Conservation (phyloP, 202 grass and related monocot species). For the Zoysia matrella region DNA sequence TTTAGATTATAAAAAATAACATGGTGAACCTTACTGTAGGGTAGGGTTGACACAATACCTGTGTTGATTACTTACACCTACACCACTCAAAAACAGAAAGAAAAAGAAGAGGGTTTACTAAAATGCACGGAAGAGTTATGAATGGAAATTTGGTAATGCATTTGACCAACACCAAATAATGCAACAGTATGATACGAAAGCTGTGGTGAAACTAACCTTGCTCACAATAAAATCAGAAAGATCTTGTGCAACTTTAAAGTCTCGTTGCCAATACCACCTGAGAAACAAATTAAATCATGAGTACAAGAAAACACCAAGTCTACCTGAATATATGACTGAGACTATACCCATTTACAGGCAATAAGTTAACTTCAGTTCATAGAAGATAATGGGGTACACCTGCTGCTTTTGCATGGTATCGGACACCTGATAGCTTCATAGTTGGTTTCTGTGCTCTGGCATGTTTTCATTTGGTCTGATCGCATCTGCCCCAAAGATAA, state of each 20-base stretch:
- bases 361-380: conserved; percentile 15
- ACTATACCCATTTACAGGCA: neutral
- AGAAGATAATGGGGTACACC: conserved; percentile 31
- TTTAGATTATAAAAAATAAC: conserved; percentile 3
- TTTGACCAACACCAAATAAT: conserved; percentile 13
- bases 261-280: conserved; percentile 40
- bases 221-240: conserved; percentile 65
- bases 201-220: conserved; percentile 44
- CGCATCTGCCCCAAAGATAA: too few species aligned
- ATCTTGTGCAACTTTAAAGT: conserved; percentile 55
- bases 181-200: neutral
- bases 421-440: conserved; percentile 51
- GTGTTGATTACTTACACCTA: neutral
- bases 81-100: neutral
- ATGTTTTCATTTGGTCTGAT: conserved; percentile 26
- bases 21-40: neutral
- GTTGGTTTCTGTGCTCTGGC: conserved; percentile 47
- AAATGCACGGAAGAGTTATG: neutral
- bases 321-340: neutral
- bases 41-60: neutral
- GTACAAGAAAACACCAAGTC: neutral
- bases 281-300: neutral
- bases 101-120: neutral
- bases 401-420: conserved; percentile 56
- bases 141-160: conserved; percentile 9